Percentiles rank a stretch among this genome's conserved stretches.
phyloP scores from a whole-genome alignment of 73 alveolate species.

The Paramecium primaurelia region DNA sequence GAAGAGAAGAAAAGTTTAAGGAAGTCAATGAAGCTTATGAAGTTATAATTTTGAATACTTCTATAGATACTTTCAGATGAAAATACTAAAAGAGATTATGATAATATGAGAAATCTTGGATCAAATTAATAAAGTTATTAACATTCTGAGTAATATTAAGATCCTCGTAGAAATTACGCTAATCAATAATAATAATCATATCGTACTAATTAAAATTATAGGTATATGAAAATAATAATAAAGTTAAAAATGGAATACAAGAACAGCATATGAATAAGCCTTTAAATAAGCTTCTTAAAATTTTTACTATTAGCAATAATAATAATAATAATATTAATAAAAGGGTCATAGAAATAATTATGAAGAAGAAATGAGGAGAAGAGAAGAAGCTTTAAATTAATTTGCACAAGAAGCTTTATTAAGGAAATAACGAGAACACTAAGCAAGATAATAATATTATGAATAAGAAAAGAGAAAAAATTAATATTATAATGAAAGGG shows the following conservation, averaged over 20 bases:
- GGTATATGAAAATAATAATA: not conserved
- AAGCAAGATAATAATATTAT: not conserved
- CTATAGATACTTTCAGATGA: conserved; percentile 38
- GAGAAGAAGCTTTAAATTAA: not conserved
- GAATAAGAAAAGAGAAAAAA: not conserved
- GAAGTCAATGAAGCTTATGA: conserved; percentile 62
- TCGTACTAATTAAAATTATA: not conserved
- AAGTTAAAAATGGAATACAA: conserved; percentile 17
- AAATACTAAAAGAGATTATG: conserved; percentile 44
- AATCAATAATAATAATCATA: not conserved
- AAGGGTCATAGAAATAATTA: not conserved
- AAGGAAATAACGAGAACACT: not conserved
- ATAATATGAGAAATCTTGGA: not conserved
- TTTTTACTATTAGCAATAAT: not conserved
- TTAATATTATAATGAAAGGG: not conserved
- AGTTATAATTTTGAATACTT: not conserved
- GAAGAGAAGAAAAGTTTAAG: conserved; percentile 50
- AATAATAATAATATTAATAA: not conserved
- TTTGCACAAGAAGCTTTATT: not conserved
- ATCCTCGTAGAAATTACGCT: not conserved
- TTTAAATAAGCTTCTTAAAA: not conserved
- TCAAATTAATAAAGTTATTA: not conserved
- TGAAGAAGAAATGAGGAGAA: not conserved
- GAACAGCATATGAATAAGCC: conserved; percentile 29
- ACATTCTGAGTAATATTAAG: not conserved